Evolutionary conservation across 768 basidiomycete genomes (phyloP), one percentile per base, ranked within the genome.

Genomic region (Coprinopsis marcescibilis): DNA sequence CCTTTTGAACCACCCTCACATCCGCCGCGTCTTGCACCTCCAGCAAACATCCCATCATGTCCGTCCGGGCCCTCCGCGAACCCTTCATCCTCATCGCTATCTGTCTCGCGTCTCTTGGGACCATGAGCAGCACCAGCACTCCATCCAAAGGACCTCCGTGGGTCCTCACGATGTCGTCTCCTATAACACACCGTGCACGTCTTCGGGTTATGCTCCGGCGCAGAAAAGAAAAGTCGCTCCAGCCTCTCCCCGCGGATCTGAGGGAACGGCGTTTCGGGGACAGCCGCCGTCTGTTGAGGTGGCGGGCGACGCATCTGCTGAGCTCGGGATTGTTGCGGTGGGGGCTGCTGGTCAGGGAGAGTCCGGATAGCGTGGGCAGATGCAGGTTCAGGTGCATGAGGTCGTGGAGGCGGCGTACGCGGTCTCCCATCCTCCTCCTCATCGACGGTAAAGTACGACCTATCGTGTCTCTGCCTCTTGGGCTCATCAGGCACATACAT

Each of bases 161-260:
- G 25, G 29, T 49, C 43, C 17, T 27, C 43, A 25, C 45, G 48
- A 48, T 51, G 46, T 21, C 70, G 66, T 21, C 70, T 68, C 26
- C 80, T 68, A 57, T 76, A 75, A 57, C 89, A 91, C 42, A 81
- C 72, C 2, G 70, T 72, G 57, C 87, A 88, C 2, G 82, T 85
- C 50, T 73, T 71, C 15, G 76, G 71, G 53, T 89, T 79, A 53
- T 92, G 89, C 35, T 80, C 80, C 2, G 86, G 84, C 1, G 83
- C 80, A 37, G 81, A 80, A 64, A 89, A 90, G 67, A 94, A 92
- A 42, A 93, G 64, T 0, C 77, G 72, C 58, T 95, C 89, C 30
- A 91, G 73, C 34, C 76, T 80, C 35, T 79, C 78, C 7, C 87
- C 89, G 17, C 85, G 79, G 36, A 93, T 92, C 49, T 81, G 78